Conservation (phyloP, 352 stramenopile species). For the Globisporangium cystogenes region DNA sequence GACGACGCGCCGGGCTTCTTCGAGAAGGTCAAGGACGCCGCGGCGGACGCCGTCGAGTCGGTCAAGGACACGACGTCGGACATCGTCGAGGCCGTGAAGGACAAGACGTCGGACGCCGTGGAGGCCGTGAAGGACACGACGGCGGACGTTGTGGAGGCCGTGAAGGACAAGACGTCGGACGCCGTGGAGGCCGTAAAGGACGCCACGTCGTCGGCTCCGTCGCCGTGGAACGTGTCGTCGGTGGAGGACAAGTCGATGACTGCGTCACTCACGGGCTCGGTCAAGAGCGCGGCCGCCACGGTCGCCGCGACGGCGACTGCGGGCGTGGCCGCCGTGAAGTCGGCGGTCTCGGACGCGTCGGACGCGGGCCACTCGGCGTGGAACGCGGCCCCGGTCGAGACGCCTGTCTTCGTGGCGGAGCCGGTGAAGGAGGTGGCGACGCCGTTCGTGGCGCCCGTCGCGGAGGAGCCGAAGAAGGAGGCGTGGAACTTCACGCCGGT, state of each 20-base stretch:
- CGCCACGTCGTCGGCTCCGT: slow-evolving; percentile 10
- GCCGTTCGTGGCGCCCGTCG: slow-evolving; percentile 2
- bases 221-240: slow-evolving; percentile 10
- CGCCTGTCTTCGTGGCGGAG: slow-evolving; percentile 13
- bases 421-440: slow-evolving; percentile 14
- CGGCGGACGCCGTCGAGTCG: slow-evolving; percentile 2
- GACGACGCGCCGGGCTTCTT: slow-evolving; percentile 11
- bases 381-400: slow-evolving; percentile 14
- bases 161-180: slow-evolving; percentile 11
- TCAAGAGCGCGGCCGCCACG: slow-evolving; percentile 1
- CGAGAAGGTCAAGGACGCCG: slow-evolving; percentile 9
- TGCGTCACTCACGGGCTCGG: slow-evolving; percentile 2
- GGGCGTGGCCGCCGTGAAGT: slow-evolving; percentile 4
- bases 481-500: slow-evolving; percentile 26
- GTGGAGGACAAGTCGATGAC: slow-evolving; percentile 9
- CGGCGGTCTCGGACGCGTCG: slow-evolving; percentile 1
- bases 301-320: slow-evolving; percentile 6
- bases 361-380: slow-evolving; percentile 6
- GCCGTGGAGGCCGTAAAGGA: slow-evolving; percentile 11
- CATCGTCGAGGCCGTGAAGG: slow-evolving; percentile 13
- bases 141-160: slow-evolving; percentile 9
- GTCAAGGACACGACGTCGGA: slow-evolving; percentile 4
- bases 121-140: slow-evolving; percentile 9
- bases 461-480: slow-evolving; percentile 15
- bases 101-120: slow-evolving; percentile 2